Conservation (phyloP, 805 yeast genomes). For the Nakazawaea populi region DNA sequence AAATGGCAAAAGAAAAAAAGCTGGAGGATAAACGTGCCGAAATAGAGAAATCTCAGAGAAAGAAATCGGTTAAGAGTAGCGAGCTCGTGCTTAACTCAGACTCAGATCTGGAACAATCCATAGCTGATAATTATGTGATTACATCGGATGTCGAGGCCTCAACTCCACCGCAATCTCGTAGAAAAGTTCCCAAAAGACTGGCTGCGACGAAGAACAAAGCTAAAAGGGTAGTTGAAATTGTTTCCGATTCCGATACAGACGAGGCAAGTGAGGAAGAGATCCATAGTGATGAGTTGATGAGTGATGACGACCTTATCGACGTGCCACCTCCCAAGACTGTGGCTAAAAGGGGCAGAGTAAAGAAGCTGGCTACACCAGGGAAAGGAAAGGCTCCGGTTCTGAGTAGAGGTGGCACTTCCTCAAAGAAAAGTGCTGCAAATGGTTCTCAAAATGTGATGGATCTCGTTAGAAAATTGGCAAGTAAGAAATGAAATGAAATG, state of each 20-base stretch:
- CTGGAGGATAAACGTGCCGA: conserved; percentile 1
- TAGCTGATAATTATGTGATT: not conserved
- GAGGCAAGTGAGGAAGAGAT: not conserved
- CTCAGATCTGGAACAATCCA: not conserved
- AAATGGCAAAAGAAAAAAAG: conserved; percentile 30
- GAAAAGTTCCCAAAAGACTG: not conserved
- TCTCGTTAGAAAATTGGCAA: conserved; percentile 3
- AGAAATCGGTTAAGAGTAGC: not conserved
- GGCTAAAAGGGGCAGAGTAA: not conserved
- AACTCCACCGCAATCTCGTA: no score
- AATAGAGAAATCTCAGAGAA: not conserved
- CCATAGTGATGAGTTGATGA: conserved; percentile 3
- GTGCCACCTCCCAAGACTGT: conserved; percentile 7
- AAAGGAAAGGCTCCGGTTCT: not conserved
- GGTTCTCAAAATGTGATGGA: conserved; percentile 5
- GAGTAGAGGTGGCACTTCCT: not conserved
- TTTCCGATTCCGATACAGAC: not conserved
- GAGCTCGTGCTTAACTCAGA: not conserved
- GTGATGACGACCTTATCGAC: conserved; percentile 9
- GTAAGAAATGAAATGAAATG: not conserved
- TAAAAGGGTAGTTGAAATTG: not conserved
- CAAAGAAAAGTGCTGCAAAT: not conserved
- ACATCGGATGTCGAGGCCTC: no score
- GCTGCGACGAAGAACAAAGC: not conserved
- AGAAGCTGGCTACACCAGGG: not conserved